Evolutionary conservation across 2,329 filamentous ascomycete species (phyloP).

Genomic region (Pezicula rhizophila): DNA sequence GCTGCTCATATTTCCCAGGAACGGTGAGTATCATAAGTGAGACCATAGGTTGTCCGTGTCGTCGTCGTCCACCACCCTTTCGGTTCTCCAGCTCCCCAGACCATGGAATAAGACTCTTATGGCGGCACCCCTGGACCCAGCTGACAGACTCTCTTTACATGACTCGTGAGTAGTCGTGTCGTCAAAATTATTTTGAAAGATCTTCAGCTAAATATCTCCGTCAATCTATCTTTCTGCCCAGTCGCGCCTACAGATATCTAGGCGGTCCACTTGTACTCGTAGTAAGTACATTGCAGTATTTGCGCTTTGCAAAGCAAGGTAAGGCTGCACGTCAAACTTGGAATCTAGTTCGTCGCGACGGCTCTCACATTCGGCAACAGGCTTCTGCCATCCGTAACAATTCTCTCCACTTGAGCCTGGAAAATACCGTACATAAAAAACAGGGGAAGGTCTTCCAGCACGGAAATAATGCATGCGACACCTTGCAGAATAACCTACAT

Average conservation of each 20-base stretch:
- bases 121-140: not conserved
- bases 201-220: not conserved
- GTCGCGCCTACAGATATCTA: not conserved
- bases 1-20: too few species aligned
- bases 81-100: not conserved
- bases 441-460: too few species aligned
- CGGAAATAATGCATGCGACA: too few species aligned
- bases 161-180: not conserved
- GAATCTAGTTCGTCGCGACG: not conserved
- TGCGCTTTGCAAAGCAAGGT: too few species aligned
- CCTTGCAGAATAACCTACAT: too few species aligned
- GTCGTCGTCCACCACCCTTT: not conserved
- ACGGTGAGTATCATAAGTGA: too few species aligned
- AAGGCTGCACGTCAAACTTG: not conserved
- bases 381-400: not conserved
- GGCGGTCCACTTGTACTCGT: not conserved
- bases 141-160: not conserved
- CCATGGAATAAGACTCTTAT: not conserved
- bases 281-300: not conserved
- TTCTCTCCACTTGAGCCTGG: not conserved
- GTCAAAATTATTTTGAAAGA: not conserved
- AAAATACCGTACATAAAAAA: too few species aligned
- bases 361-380: not conserved
- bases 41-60: not conserved
- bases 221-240: not conserved